Evolutionary conservation across 768 basidiomycete genomes (phyloP).

Genomic region (Boletellus ananas): DNA sequence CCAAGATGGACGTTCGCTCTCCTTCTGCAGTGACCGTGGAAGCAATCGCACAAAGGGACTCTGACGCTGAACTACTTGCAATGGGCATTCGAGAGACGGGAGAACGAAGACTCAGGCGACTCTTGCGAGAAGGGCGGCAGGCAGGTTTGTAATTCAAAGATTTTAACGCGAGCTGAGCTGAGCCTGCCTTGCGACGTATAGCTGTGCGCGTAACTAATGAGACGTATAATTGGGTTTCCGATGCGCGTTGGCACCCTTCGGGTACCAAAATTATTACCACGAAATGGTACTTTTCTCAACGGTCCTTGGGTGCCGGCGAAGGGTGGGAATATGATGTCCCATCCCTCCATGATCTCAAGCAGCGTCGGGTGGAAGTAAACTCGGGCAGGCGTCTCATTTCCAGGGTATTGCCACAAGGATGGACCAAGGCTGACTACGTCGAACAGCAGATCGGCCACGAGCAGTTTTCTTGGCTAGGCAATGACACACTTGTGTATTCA

Average conservation of each 20-base stretch:
- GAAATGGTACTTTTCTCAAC: conserved; percentile 68
- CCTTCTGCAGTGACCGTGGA: conserved; percentile 30
- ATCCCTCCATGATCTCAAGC: conserved; percentile 1
- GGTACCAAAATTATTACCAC: conserved; percentile 64
- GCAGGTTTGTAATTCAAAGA: conserved; percentile 29
- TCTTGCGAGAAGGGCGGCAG: conserved; percentile 57
- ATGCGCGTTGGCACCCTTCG: conserved; percentile 67
- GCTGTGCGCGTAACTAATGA: conserved; percentile 62
- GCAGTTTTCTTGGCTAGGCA: conserved; percentile 59
- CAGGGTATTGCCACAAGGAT: conserved; percentile 55
- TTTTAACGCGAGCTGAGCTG: conserved; percentile 1
- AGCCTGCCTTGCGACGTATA: conserved; percentile 11
- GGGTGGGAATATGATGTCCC: conserved; percentile 66
- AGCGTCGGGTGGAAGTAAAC: conserved; percentile 33
- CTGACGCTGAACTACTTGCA: conserved; percentile 47
- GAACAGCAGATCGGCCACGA: conserved; percentile 74
- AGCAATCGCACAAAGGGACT: conserved; percentile 35
- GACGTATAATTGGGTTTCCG: conserved; percentile 68
- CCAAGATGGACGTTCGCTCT: conserved; percentile 51
- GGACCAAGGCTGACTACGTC: conserved; percentile 55
- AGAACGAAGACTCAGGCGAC: conserved; percentile 43
- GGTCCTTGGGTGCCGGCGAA: conserved; percentile 69
- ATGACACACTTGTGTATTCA: conserved; percentile 59
- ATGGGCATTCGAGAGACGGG: conserved; percentile 49
- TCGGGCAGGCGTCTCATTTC: conserved; percentile 53